Base-by-base conservation (phyloP, 495 filamentous ascomycete genomes). In the Penicillium longicatenatum region DNA sequence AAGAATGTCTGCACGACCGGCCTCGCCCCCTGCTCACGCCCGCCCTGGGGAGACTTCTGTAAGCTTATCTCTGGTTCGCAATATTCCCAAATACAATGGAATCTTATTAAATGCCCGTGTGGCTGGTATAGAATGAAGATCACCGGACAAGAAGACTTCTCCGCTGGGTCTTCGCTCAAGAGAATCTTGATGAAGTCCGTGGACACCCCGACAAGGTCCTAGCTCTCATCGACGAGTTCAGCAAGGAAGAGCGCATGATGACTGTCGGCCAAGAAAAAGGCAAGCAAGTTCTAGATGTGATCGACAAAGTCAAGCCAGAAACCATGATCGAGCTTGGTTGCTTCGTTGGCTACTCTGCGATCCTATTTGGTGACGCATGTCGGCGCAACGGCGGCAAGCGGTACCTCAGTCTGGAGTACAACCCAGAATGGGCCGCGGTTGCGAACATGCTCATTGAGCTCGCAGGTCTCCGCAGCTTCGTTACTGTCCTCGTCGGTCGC, bases 321-420 rank as follows among this genome's bases (percentile, higher is more conserved):
- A 77, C 76, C 6, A 88, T 92, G 78, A 82, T 94, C 47, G 91
- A 95, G 68, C 81, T 93, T 4, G 91, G 91, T 41, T 87, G 88
- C 47, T 95, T 93, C 71, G 76, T 92, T 30, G 91, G 91, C 43
- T 94, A 93, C 75, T 91, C 88, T 0, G 84, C 86, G 42, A 84
- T 92, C 50, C 74, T 89, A 6, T 91, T 91, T 61, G 87, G 82
- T 29, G 78, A 83, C 12, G 83, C 86, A 3, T 67, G 89, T 3
- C 78, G 79, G 30, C 72, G 79, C 17, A 78, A 78, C 19, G 84
- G 85, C 17, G 86, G 87, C 6, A 75, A 79, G 61, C 69, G 73
- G 29, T 91, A 89, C 65, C 84, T 79, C 61, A 87, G 84, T 64
- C 72, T 92, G 0, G 89, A 92, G 59, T 68, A 82, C 59, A 86